Evolutionary conservation across 129 eudicot species (phyloP), one percentile per base, ranked within the genome.

Genomic region (Centrapalus pauciflorus): DNA sequence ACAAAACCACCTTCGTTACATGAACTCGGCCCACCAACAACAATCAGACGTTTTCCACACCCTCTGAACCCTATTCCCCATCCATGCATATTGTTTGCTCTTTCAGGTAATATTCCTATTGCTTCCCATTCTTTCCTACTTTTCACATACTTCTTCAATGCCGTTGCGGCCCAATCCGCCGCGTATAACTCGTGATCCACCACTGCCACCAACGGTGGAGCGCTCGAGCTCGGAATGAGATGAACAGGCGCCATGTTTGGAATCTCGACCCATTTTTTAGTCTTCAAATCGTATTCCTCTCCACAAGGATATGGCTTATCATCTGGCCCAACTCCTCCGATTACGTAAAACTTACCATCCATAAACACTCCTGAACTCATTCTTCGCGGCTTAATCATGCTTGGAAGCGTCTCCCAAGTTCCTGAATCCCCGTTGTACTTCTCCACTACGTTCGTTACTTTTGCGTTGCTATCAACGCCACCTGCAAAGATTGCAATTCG

Each of bases 51-150:
- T 25, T 84, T 79, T 6, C 95, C 91, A 50, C 95, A 88, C 3
- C 88, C 88, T 65, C 84, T 69, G 56, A 88, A 88, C 12, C 88
- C 95, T 37, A 84, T 68, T 7, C 95, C 95, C 95, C 91, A 88
- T 5, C 91, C 95, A 16, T 61, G 19, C 77, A 71, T 66, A 6
- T 81, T 74, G n/a, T 61, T 77, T 3, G 81, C 91, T 2, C 84
- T 40, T 52, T 81, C 76, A 3, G 95, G 95, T 76, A 88, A 61
- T 30, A 64, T 56, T 20, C 95, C 91, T 2, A 84, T 67, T 0
- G 75, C 66, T n/a, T 48, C 57, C 95, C 95, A 84, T 25, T n/a
- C 63, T 14, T 69, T 72, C 37, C 9, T 60, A 2, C 20, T 35
- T 77, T 88, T 88, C 21, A 84, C 72, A 27, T 82, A 88, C 70